Percentiles rank a stretch among this genome's conserved stretches.
Evolutionary conservation across 179 eudicot genomes (phyloP).

Genomic region (Corrigiola litoralis): DNA sequence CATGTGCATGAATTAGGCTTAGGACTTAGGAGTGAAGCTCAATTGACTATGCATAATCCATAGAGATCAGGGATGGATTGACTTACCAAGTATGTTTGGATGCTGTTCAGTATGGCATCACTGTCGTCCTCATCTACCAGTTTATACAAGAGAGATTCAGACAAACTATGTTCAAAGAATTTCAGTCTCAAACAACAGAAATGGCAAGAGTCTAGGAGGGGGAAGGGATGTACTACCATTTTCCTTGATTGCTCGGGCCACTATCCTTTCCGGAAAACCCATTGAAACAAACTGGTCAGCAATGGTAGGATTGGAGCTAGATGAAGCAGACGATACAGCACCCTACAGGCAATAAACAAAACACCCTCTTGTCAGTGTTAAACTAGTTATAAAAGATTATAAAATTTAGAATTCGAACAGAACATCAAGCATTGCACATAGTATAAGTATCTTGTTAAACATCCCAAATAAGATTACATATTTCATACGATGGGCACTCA

Average conservation of each 20-base stretch:
- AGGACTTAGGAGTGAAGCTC: too few species aligned
- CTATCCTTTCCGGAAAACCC: constrained; percentile 16
- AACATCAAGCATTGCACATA: too few species aligned
- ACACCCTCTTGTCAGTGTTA: neutral
- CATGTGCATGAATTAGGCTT: too few species aligned
- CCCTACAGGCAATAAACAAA: constrained; percentile 1
- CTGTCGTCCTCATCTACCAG: constrained; percentile 15
- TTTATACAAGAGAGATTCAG: neutral
- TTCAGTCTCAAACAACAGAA: neutral
- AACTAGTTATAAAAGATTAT: too few species aligned
- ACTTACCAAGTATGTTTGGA: constrained; percentile 21
- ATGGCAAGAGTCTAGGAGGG: neutral
- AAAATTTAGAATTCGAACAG: too few species aligned
- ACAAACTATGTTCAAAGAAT: neutral
- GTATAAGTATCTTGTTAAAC: too few species aligned
- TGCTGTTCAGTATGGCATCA: constrained; percentile 18
- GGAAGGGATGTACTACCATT: constrained; percentile 11
- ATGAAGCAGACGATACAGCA: constrained; percentile 16
- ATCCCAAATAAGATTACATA: too few species aligned
- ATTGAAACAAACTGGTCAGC: constrained; percentile 18
- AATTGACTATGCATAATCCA: too few species aligned
- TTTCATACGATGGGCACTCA: too few species aligned
- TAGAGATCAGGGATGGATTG: too few species aligned
- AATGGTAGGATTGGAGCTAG: neutral
- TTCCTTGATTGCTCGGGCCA: constrained; percentile 17